These are phyloP conservation scores for Fragaria iinumae DNA, from an alignment of 306 rosid genomes.

Conservation along the genomic window DNA sequence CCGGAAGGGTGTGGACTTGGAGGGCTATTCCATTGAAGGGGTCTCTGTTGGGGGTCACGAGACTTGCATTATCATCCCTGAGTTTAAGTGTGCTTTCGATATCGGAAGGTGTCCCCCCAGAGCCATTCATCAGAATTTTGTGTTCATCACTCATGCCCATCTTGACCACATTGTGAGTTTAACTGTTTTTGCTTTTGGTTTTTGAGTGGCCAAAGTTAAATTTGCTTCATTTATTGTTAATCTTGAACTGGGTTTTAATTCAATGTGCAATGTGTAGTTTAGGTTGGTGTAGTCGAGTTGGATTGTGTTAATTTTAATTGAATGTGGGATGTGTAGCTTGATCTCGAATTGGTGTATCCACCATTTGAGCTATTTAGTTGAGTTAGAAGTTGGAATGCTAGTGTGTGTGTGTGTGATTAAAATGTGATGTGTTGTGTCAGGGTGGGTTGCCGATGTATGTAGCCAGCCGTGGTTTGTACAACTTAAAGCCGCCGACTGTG, in stretches of 20 bases:
- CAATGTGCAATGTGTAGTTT: not conserved
- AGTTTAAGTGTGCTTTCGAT: conserved; percentile 88
- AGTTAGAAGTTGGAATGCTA: conserved; percentile 6
- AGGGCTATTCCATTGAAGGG: conserved; percentile 77
- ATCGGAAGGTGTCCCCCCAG: conserved; percentile 82
- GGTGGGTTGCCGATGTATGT: conserved; percentile 96
- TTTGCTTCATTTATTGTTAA: not conserved
- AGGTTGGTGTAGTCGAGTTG: not conserved
- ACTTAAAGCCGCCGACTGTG: conserved; percentile 79
- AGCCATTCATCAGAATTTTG: conserved; percentile 82
- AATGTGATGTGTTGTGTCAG: conserved; percentile 39
- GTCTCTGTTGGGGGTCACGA: conserved; percentile 89
- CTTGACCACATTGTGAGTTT: conserved; percentile 95
- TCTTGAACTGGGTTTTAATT: no score
- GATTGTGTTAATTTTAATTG: no score
- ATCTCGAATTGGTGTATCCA: no score
- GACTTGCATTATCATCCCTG: conserved; percentile 84
- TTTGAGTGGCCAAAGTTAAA: not conserved
- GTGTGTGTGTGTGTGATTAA: conserved; percentile 3
- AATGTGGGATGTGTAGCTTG: no score
- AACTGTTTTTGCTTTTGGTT: not conserved
- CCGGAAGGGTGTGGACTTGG: conserved; percentile 73
- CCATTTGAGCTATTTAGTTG: not conserved
- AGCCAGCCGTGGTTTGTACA: conserved; percentile 89
- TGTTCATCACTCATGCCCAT: conserved; percentile 91